Conservation (phyloP, 768 basidiomycete species). For the Termitomyces sp. region DNA sequence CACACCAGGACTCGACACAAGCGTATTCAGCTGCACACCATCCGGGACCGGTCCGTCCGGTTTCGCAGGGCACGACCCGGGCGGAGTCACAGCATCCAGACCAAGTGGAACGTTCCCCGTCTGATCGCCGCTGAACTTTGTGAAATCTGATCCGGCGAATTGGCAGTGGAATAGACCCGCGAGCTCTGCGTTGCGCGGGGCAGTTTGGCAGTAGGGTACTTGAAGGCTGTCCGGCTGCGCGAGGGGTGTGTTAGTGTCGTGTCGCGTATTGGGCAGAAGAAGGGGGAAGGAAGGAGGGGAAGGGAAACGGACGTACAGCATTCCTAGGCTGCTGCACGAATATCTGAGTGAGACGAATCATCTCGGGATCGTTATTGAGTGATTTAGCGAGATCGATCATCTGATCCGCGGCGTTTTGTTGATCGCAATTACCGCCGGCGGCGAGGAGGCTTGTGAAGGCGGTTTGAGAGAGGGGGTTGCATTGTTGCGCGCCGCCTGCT, state of each 20-base stretch:
- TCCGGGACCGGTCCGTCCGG: slow-evolving; percentile 40
- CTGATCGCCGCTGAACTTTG: slow-evolving; percentile 37
- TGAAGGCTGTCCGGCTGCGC: slow-evolving; percentile 44
- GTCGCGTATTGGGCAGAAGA: too few relatives aligned
- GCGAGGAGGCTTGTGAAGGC: slow-evolving; percentile 47
- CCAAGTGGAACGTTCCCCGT: slow-evolving; percentile 47
- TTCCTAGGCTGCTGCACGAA: slow-evolving; percentile 52
- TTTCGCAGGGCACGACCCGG: slow-evolving; percentile 45
- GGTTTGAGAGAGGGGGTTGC: slow-evolving; percentile 41
- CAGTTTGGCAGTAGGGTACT: slow-evolving; percentile 47
- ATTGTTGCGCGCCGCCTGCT: slow-evolving; percentile 45
- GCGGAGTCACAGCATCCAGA: slow-evolving; percentile 32
- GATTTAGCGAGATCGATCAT: slow-evolving; percentile 48
- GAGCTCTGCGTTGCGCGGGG: slow-evolving; percentile 45
- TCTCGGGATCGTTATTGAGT: slow-evolving; percentile 36
- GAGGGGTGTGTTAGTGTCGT: too few relatives aligned
- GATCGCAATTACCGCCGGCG: slow-evolving; percentile 37
- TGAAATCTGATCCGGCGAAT: slow-evolving; percentile 38
- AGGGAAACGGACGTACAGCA: slow-evolving; percentile 33
- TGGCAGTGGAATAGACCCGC: slow-evolving; percentile 54
- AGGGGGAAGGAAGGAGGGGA: too few relatives aligned
- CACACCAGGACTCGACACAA: slow-evolving; percentile 33
- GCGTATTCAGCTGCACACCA: slow-evolving; percentile 37
- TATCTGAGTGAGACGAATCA: slow-evolving; percentile 43
- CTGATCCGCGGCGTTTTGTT: slow-evolving; percentile 44